A percentile compares a stretch with the other conserved stretches of the same genome.
phyloP scores from a whole-genome alignment of 805 yeast genomes.

The Myxozyma melibiosi region DNA sequence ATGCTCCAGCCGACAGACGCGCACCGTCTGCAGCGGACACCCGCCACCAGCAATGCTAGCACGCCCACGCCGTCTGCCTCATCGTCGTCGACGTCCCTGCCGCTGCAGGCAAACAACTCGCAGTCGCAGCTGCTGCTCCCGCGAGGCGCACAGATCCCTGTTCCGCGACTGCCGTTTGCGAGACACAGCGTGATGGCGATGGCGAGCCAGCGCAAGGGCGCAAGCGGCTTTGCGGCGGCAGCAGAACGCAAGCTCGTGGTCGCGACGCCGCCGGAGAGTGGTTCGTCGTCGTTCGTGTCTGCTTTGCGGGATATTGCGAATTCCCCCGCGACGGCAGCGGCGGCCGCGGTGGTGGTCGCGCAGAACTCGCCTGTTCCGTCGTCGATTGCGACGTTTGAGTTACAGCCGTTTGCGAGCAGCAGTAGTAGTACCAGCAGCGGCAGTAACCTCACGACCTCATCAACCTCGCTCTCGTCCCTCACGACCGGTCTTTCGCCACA shows the following conservation, averaged over 20 bases:
- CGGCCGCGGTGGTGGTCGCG: not conserved
- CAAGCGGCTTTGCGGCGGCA: not conserved
- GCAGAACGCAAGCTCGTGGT: not conserved
- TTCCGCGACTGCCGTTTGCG: constrained; percentile 23
- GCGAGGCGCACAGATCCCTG: constrained; percentile 11
- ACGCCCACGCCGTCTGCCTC: not conserved
- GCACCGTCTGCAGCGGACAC: constrained; percentile 5
- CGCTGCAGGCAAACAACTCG: no score
- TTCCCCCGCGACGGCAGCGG: not conserved
- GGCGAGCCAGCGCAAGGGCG: constrained; percentile 6
- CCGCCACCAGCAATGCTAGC: no score
- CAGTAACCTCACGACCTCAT: no score
- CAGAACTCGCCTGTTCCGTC: not conserved
- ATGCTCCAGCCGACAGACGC: constrained; percentile 21
- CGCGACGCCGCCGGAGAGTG: constrained; percentile 5
- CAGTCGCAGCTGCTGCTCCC: no score
- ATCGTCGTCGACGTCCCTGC: not conserved
- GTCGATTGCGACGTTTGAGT: not conserved
- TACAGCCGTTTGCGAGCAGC: no score
- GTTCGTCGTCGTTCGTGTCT: constrained; percentile 7
- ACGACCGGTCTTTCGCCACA: no score
- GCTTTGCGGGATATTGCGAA: not conserved
- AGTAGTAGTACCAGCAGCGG: no score
- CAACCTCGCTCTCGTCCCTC: no score
- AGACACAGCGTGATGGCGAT: constrained; percentile 10